These are phyloP conservation scores for Panellus pusillus DNA, from an alignment of 768 basidiomycete species.

Conservation along the genomic window DNA sequence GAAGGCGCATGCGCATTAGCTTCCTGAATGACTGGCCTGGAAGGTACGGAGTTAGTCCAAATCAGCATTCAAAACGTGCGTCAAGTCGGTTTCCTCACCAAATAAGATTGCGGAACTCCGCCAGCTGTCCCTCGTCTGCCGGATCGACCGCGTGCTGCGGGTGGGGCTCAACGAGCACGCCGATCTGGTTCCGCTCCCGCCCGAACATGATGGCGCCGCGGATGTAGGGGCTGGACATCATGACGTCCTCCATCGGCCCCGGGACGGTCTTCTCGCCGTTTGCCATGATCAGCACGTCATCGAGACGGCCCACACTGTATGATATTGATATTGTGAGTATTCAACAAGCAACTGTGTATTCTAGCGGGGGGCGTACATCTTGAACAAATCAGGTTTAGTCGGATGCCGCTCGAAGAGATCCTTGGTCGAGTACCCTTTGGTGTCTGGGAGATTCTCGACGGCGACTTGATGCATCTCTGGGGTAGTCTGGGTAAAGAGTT, in stretches of 20 bases:
- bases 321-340: too few relatives aligned
- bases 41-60: too few relatives aligned
- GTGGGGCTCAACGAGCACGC: constrained; percentile 20
- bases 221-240: constrained; percentile 13
- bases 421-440: constrained; percentile 30
- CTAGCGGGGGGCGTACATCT: constrained; percentile 31
- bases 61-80: neutral
- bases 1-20: constrained; percentile 24
- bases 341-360: constrained; percentile 18
- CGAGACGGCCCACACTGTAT: constrained; percentile 29
- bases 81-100: constrained; percentile 24
- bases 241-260: constrained; percentile 24
- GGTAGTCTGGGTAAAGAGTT: constrained; percentile 25
- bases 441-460: constrained; percentile 33
- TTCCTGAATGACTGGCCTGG: too few relatives aligned
- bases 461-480: constrained; percentile 31
- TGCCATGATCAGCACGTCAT: constrained; percentile 27
- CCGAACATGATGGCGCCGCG: constrained; percentile 17
- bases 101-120: constrained; percentile 35
- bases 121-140: neutral
- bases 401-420: constrained; percentile 34
- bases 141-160: constrained; percentile 22
- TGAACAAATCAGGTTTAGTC: constrained; percentile 30
- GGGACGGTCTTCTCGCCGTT: constrained; percentile 30
- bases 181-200: constrained; percentile 19